These are phyloP conservation scores for Cryptosporidium sp. DNA, from an alignment of 169 alveolate species.

Conservation along the genomic window DNA sequence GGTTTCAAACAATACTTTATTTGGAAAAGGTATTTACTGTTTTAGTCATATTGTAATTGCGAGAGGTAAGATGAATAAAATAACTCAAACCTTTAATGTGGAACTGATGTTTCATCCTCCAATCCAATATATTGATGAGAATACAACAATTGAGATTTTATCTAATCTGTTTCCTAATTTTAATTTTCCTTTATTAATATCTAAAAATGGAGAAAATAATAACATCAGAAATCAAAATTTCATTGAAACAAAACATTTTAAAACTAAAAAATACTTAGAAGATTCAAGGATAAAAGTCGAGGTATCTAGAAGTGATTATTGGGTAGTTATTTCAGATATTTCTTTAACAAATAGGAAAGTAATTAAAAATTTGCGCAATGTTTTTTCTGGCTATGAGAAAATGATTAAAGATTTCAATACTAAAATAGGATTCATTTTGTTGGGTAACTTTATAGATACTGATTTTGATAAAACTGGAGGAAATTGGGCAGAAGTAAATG, in stretches of 20 bases:
- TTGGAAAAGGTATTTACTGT: constrained; percentile 67
- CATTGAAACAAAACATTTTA: not conserved
- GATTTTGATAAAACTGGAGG: not conserved
- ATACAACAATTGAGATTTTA: not conserved
- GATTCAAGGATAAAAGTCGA: not conserved
- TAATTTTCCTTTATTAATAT: not conserved
- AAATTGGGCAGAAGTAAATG: not conserved
- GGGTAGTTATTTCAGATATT: constrained; percentile 67
- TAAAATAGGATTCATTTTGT: constrained; percentile 31
- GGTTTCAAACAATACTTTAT: constrained; percentile 1
- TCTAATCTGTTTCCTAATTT: not conserved
- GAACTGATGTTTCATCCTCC: constrained; percentile 67
- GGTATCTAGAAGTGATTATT: constrained; percentile 11
- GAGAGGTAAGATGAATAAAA: constrained; percentile 29
- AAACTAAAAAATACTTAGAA: not conserved
- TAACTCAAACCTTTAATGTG: constrained; percentile 17
- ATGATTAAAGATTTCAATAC: not conserved
- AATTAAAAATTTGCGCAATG: constrained; percentile 10
- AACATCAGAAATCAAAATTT: not conserved
- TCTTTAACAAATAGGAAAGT: constrained; percentile 2
- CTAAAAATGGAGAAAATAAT: not conserved
- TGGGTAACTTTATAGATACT: constrained; percentile 25
- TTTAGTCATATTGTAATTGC: constrained; percentile 36
- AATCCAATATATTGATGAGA: constrained; percentile 9
- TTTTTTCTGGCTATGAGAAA: constrained; percentile 59